Conservation (phyloP, 2,329 filamentous ascomycete genomes). For the Fusarium beomiforme region DNA sequence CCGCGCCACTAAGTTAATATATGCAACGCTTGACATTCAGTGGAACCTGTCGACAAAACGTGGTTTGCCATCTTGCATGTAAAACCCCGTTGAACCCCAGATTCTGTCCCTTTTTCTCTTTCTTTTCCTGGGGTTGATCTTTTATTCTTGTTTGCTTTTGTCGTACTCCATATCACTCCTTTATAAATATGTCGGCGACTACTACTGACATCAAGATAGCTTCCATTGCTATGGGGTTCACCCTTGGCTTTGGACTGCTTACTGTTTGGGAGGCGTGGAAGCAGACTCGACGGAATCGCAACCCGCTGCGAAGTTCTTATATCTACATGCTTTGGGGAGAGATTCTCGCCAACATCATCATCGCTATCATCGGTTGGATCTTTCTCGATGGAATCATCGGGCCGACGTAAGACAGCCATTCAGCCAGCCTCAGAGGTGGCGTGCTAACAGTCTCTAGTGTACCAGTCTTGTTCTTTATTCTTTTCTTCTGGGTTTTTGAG, state of each 20-base stretch:
- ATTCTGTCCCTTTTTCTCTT: neutral
- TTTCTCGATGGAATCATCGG: constrained; percentile 50
- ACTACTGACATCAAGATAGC: constrained; percentile 44
- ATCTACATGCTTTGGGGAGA: constrained; percentile 60
- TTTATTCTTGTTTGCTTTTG: neutral
- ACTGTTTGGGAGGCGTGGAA: constrained; percentile 54
- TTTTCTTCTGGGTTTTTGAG: constrained; percentile 55
- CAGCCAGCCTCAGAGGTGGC: neutral
- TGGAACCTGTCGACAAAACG: neutral
- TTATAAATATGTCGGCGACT: constrained; percentile 1
- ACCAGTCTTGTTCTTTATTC: constrained; percentile 49
- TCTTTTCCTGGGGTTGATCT: neutral
- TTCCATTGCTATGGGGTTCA: constrained; percentile 47
- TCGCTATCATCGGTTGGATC: constrained; percentile 53
- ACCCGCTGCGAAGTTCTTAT: constrained; percentile 49
- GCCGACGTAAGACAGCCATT: constrained; percentile 37
- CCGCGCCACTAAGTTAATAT: neutral
- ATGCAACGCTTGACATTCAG: neutral
- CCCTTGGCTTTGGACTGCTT: constrained; percentile 54
- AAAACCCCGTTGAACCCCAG: constrained; percentile 9
- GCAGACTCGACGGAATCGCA: constrained; percentile 52
- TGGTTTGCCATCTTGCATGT: neutral
- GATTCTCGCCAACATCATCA: constrained; percentile 51
- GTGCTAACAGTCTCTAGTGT: constrained; percentile 36
- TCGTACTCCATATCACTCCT: neutral